Conservation (phyloP, 176 grass and related monocot genomes). For the Lolium perenne region DNA sequence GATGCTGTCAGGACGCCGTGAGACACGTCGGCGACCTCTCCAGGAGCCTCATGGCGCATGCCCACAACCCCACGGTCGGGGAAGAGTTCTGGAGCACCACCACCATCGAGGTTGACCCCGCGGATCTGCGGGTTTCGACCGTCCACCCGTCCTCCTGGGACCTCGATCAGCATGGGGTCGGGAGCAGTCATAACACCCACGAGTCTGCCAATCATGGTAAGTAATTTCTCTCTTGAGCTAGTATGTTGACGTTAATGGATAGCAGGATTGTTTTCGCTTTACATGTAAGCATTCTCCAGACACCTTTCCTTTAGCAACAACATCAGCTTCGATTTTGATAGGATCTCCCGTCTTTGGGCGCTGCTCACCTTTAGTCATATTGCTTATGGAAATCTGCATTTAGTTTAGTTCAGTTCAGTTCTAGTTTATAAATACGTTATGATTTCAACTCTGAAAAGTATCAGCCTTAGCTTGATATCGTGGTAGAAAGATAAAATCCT, state of each 20-base stretch:
- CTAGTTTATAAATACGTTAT: background rate
- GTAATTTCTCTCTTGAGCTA: constrained; percentile 10
- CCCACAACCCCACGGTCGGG: constrained; percentile 26
- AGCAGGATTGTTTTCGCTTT: background rate
- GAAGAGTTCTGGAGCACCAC: constrained; percentile 59
- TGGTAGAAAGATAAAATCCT: constrained; percentile 10
- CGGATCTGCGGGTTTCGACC: constrained; percentile 32
- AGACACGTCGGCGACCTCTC: constrained; percentile 40
- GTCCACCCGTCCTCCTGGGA: constrained; percentile 13
- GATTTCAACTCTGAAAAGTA: constrained; percentile 3
- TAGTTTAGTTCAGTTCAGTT: background rate
- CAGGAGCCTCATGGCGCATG: constrained; percentile 33
- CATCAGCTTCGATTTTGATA: background rate
- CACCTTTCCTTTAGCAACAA: background rate
- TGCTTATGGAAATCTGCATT: background rate
- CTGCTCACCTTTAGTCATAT: background rate
- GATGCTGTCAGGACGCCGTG: constrained; percentile 57
- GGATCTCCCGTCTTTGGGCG: background rate
- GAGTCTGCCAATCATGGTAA: constrained; percentile 46
- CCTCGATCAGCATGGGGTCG: constrained; percentile 37
- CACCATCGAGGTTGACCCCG: constrained; percentile 56
- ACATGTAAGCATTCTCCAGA: background rate
- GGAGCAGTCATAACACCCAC: constrained; percentile 39
- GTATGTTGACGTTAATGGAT: background rate
- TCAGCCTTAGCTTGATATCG: background rate